Base-by-base conservation (phyloP, 495 filamentous ascomycete species). In the Parmelia sp. region DNA sequence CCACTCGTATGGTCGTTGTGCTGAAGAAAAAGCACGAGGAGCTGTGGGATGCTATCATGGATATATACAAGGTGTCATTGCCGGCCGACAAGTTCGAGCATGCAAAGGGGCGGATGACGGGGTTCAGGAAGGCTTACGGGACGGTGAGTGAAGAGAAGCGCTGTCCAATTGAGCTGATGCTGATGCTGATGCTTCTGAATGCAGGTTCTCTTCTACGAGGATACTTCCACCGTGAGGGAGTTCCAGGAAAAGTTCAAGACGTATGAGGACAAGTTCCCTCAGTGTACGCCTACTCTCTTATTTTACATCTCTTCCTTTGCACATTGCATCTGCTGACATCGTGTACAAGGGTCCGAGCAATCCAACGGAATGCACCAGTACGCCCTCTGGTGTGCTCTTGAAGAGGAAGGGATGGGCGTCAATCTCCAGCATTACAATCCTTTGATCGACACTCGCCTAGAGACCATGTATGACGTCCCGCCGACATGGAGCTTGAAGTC, bases 381-480 rank as follows among this genome's bases (percentile, higher is more conserved):
- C 62, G 74, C 77, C 71, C 70, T 82, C 58, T 84, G 82, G 82
- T 78, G 79, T 14, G 82, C 73, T 25, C 76, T 84, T 42, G 77
- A 80, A 51, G 64, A 74, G 12, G 77, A 81, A 35, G 82, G 82
- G 23, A 76, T 84, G 62, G 82, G 81, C 47, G 77, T 74, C 44
- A 84, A 83, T 69, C 72, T 84, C 57, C 82, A 84, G 73, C 82
- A 84, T 72, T 83, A 82, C 65, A 83, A 82, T 67, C 78, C 79
- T 1, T 70, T 81, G 8, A 78, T 83, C 67, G 78, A 83, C 66
- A 69, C 70, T 14, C 71, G 68, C 15, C 71, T 83, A 21, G 69
- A 75, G 33, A 75, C 78, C 57, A 71, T 76, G 62, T 83, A 75
- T 72, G 70, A 74, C 57, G 69, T 84, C 51, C 82, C 82, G 23